Evolutionary conservation across 768 basidiomycete genomes (phyloP).

Genomic region (Trametes villosa): DNA sequence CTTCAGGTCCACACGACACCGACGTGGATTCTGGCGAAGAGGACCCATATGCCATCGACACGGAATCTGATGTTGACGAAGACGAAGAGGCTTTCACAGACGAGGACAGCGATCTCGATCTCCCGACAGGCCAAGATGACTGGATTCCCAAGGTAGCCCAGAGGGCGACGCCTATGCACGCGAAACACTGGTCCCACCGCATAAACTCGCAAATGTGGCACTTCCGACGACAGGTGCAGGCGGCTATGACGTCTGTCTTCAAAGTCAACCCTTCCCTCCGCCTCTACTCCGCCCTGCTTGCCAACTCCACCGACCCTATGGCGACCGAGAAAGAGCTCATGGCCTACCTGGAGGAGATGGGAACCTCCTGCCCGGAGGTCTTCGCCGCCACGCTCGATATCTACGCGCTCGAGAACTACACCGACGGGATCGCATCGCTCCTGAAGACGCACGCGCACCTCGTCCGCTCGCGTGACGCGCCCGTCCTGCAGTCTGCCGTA

Average conservation of each 20-base stretch:
- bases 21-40: constrained; percentile 42
- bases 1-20: constrained; percentile 25
- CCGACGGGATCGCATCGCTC: constrained; percentile 42
- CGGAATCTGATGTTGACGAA: constrained; percentile 35
- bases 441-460: constrained; percentile 55
- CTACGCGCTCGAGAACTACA: constrained; percentile 42
- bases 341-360: constrained; percentile 42
- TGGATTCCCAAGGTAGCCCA: constrained; percentile 30
- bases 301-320: constrained; percentile 37
- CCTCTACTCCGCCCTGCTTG: constrained; percentile 49
- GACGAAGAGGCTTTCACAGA: constrained; percentile 27
- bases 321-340: constrained; percentile 32
- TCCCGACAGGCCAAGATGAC: constrained; percentile 22
- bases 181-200: constrained; percentile 55
- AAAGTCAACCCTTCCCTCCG: constrained; percentile 49
- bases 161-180: constrained; percentile 35
- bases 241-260: constrained; percentile 53
- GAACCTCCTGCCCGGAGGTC: constrained; percentile 54
- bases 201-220: constrained; percentile 44
- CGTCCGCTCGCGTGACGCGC: constrained; percentile 62
- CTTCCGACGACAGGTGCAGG: constrained; percentile 51
- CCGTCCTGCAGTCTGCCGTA: constrained; percentile 50
- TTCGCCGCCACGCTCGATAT: constrained; percentile 61
- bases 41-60: constrained; percentile 20
- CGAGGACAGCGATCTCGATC: constrained; percentile 22